These are phyloP conservation scores for Leucaena leucocephala DNA, from an alignment of 306 rosid species.

Conservation along the genomic window DNA sequence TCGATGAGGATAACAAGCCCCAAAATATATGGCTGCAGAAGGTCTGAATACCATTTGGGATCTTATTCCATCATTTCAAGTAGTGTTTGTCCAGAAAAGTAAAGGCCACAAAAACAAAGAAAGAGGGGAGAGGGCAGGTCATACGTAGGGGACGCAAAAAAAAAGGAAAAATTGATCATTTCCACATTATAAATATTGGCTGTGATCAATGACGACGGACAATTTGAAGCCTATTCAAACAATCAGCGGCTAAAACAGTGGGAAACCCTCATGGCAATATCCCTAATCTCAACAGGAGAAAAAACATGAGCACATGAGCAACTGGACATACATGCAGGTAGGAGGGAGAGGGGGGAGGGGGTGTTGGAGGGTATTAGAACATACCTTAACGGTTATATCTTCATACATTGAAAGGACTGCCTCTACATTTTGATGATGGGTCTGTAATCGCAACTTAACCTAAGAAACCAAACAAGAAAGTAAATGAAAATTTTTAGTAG, in stretches of 20 bases:
- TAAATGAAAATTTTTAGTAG: constrained; percentile 25
- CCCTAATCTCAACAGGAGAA: neutral
- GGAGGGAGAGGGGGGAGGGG: too few species aligned
- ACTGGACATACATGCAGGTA: neutral
- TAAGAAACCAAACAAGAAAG: constrained; percentile 38
- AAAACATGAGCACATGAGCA: neutral
- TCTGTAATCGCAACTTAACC: constrained; percentile 83
- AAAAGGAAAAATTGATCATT: neutral
- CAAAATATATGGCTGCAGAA: neutral
- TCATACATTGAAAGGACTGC: constrained; percentile 78
- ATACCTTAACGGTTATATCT: constrained; percentile 69
- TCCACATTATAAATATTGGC: neutral
- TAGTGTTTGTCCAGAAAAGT: neutral
- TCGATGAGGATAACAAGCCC: constrained; percentile 1
- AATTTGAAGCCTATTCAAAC: neutral
- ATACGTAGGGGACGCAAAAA: neutral
- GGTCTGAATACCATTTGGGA: neutral
- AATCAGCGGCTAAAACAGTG: neutral
- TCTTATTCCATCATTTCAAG: neutral
- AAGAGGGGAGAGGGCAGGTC: neutral
- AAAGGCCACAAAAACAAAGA: neutral
- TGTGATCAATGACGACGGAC: neutral
- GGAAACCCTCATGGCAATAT: neutral
- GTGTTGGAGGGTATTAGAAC: constrained; percentile 16
- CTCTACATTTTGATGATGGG: constrained; percentile 92